Evolutionary conservation across 371 early-diverging fungal genomes (phyloP).

Genomic region (Lichtheimia hyalospora): DNA sequence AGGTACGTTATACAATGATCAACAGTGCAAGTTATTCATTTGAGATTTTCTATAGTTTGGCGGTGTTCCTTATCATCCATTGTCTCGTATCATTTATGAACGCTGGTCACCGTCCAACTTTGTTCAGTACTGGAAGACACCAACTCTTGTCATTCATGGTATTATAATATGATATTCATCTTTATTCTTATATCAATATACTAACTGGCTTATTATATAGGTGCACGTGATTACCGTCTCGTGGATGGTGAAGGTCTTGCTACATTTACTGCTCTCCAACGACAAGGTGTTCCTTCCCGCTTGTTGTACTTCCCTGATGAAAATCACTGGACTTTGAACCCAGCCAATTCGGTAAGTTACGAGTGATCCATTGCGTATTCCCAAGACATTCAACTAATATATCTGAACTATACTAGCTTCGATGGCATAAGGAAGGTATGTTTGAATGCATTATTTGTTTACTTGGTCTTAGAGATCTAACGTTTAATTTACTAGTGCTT

Average conservation of each 20-base stretch:
- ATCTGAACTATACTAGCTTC: neutral
- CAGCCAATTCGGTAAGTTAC: slow-evolving; percentile 65
- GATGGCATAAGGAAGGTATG: slow-evolving; percentile 12
- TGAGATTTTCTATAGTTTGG: slow-evolving; percentile 41
- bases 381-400: too few relatives aligned
- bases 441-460: neutral
- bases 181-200: neutral
- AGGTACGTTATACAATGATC: slow-evolving; percentile 33
- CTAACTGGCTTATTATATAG: slow-evolving; percentile 11
- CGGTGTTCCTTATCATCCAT: slow-evolving; percentile 65
- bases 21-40: neutral
- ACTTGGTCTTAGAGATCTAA: neutral
- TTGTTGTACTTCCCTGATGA: slow-evolving; percentile 85
- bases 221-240: slow-evolving; percentile 66
- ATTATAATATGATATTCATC: slow-evolving; percentile 10
- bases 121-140: slow-evolving; percentile 80
- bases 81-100: slow-evolving; percentile 58
- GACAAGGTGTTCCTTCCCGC: slow-evolving; percentile 69
- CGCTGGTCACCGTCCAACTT: slow-evolving; percentile 72
- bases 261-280: slow-evolving; percentile 79
- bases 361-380: too few relatives aligned
- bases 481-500: slow-evolving; percentile 23
- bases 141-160: slow-evolving; percentile 79
- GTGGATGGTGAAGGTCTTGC: slow-evolving; percentile 71
- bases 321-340: slow-evolving; percentile 77